phyloP scores from a whole-genome alignment of 148 eudicot species.

The Limonium bicolor region DNA sequence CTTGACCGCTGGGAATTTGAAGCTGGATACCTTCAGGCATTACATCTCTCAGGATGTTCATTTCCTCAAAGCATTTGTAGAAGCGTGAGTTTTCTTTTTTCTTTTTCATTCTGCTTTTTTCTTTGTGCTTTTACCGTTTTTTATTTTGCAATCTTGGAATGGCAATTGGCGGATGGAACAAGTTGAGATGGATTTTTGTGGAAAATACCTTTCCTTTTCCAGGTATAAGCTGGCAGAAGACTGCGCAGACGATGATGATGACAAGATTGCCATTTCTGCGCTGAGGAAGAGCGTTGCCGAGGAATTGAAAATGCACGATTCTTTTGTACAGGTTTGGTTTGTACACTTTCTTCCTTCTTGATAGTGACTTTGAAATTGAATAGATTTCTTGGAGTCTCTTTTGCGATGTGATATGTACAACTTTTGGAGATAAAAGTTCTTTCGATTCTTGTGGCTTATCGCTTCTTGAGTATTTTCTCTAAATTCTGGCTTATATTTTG shows the following conservation, averaged over 20 bases:
- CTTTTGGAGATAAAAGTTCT: no score
- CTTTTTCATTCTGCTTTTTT: no score
- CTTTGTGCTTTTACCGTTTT: not conserved
- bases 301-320: constrained; percentile 77
- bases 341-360: no score
- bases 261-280: constrained; percentile 40
- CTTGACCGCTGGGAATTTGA: constrained; percentile 59
- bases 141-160: not conserved
- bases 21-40: constrained; percentile 42
- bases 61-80: constrained; percentile 66
- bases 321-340: constrained; percentile 69
- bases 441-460: no score
- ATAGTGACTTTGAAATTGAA: no score
- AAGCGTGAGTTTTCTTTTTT: constrained; percentile 46
- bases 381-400: no score
- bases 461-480: no score
- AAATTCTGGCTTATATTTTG: no score
- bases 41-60: constrained; percentile 76
- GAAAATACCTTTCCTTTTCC: not conserved
- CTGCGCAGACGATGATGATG: constrained; percentile 90
- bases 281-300: constrained; percentile 43
- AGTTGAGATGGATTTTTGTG: not conserved
- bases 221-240: constrained; percentile 90
- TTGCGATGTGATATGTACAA: no score
- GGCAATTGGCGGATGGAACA: no score